A percentile compares a stretch with the other conserved stretches of the same genome.
Conservation (phyloP, 2,329 filamentous ascomycete species). For the Ilyonectria robusta region DNA sequence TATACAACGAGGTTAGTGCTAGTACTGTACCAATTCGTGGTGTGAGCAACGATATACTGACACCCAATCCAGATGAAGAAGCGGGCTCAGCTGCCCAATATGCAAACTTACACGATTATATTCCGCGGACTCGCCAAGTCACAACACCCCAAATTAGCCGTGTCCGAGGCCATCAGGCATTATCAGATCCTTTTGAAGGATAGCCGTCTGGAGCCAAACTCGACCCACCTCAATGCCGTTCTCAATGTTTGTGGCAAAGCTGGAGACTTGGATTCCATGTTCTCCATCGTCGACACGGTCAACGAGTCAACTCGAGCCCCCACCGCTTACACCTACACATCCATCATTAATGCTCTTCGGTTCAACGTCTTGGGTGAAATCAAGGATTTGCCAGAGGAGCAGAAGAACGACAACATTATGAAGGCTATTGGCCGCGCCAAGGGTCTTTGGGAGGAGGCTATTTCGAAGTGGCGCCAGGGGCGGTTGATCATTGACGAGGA, state of each 20-base stretch:
- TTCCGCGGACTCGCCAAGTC: constrained; percentile 80
- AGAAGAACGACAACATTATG: constrained; percentile 53
- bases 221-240: constrained; percentile 91
- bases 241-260: constrained; percentile 84
- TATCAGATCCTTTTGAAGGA: constrained; percentile 81
- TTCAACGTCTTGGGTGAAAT: constrained; percentile 46
- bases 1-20: constrained; percentile 85
- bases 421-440: constrained; percentile 76
- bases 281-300: constrained; percentile 80
- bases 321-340: constrained; percentile 82
- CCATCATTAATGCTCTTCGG: constrained; percentile 83
- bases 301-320: constrained; percentile 76
- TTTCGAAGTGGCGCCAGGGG: constrained; percentile 81
- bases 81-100: constrained; percentile 83
- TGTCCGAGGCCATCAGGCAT: constrained; percentile 79
- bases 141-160: constrained; percentile 69
- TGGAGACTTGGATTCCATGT: constrained; percentile 83
- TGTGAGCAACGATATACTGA: neutral
- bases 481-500: constrained; percentile 81
- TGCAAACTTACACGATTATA: constrained; percentile 86
- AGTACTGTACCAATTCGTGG: neutral
- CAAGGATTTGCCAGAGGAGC: constrained; percentile 47
- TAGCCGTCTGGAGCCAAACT: constrained; percentile 77
- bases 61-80: constrained; percentile 86
- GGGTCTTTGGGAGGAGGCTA: constrained; percentile 84